Evolutionary conservation across 2,329 filamentous ascomycete species (phyloP).

Genomic region (Fusarium sp.): DNA sequence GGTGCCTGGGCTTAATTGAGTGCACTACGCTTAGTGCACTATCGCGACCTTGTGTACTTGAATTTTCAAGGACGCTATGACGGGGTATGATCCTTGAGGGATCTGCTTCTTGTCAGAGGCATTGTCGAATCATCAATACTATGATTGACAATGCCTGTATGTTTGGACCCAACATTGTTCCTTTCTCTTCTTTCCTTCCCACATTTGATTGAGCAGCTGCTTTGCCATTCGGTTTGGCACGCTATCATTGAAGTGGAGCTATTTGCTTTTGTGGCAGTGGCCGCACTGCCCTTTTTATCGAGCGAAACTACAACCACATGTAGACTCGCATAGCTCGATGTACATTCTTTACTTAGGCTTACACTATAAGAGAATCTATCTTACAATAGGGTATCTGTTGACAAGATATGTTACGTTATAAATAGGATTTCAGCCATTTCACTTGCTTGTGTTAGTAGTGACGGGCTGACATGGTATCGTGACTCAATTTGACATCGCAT

Average conservation of each 20-base stretch:
- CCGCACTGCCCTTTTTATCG: background rate
- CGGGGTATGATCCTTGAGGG: background rate
- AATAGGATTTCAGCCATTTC: background rate
- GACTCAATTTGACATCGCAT: background rate
- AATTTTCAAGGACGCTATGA: background rate
- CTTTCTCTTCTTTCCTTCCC: background rate
- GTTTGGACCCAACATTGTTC: background rate
- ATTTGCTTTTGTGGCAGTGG: slow-evolving; percentile 8
- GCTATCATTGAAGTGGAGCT: background rate
- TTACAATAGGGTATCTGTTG: background rate
- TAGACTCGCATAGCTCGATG: background rate
- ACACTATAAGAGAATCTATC: background rate
- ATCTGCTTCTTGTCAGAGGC: background rate
- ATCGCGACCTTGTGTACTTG: background rate
- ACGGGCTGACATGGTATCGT: background rate
- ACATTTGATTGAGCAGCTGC: background rate
- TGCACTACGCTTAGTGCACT: background rate
- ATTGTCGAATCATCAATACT: background rate
- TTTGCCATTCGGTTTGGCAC: background rate
- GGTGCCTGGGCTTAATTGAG: slow-evolving; percentile 71
- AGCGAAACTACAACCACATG: background rate
- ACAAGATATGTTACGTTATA: background rate
- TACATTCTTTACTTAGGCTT: slow-evolving; percentile 8
- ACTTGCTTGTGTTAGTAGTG: background rate
- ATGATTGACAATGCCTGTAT: background rate